Evolutionary conservation across 306 rosid genomes (phyloP).

Genomic region (Fragaria ananassa): DNA sequence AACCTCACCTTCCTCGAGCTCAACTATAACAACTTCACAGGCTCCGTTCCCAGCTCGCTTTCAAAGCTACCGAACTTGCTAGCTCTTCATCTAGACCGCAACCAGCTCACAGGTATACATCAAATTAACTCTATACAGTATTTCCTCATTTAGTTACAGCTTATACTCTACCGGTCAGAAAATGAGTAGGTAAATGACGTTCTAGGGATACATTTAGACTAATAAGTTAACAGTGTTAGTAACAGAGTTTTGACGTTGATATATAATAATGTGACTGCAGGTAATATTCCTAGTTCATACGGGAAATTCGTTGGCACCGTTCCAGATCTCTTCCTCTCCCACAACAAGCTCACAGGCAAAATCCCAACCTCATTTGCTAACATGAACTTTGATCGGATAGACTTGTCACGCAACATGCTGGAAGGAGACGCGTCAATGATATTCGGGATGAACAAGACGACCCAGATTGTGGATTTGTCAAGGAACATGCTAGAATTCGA

Average conservation of each 20-base stretch:
- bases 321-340: conserved; percentile 34
- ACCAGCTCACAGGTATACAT: conserved; percentile 23
- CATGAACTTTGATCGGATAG: conserved; percentile 22
- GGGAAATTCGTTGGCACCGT: conserved; percentile 30
- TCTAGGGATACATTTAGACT: too few relatives aligned
- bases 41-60: conserved; percentile 61
- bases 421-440: conserved; percentile 64
- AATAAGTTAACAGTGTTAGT: too few relatives aligned
- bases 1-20: conserved; percentile 45
- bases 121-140: not conserved
- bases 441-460: conserved; percentile 46
- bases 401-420: conserved; percentile 63
- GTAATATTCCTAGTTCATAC: conserved; percentile 39
- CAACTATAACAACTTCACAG: conserved; percentile 51
- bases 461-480: conserved; percentile 40
- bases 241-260: not conserved
- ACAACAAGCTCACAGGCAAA: conserved; percentile 47
- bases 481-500: conserved; percentile 58
- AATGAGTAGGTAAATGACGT: too few relatives aligned
- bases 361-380: conserved; percentile 50
- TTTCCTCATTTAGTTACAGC: not conserved
- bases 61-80: conserved; percentile 32
- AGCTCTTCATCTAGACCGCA: conserved; percentile 43
- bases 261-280: not conserved
- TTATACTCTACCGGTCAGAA: too few relatives aligned